Base-by-base conservation (phyloP, 2,329 filamentous ascomycete species). In the Hirsutella rhossiliensis region DNA sequence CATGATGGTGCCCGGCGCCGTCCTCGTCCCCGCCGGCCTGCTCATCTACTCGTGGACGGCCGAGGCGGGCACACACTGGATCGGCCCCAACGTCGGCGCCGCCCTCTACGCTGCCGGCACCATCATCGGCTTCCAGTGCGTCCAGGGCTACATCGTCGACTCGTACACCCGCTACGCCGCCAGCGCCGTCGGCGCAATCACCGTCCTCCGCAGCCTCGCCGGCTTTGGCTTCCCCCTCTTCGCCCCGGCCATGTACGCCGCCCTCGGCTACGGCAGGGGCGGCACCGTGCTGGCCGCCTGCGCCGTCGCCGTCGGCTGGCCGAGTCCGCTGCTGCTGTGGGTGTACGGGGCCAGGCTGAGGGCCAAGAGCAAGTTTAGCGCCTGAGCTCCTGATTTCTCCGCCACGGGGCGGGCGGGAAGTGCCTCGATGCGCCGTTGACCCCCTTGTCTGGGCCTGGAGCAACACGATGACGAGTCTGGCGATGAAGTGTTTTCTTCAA, bases 101-200 rank as follows among this genome's bases (percentile, higher is more conserved):
- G 54, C 54, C 28, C 12, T 71, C 17, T 61, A 67, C 44, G 50
- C 59, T 19, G 48, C 55, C n/a, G 64, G 66, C 28, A 54, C 59
- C 43, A 66, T 70, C 47, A 53, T 67, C 41, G 54, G 59, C 32
- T 67, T 68, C 52, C 64, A 70, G 59, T 67, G 66, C 43, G 58
- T 71, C 18, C 67, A 71, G 56, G 62, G 57, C 3, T 73, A 66
- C 53, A 52, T 72, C 2, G 65, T 73, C 30, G 71, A 73, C 52
- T 55, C 63, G 1, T 73, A 71, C 53, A 56, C 62, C n/a, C 56
- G 58, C 9, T 69, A 67, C 47, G 69, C 67, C 2, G 69, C 69
- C 29, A 67, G 63, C 40, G 70, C 66, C 8, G 59, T 72, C 11
- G 65, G 55, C 4, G 68, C 68, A 29, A 60, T 60, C 20, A 68